Base-by-base conservation (phyloP, 495 filamentous ascomycete genomes). In the Aspergillus steynii region DNA sequence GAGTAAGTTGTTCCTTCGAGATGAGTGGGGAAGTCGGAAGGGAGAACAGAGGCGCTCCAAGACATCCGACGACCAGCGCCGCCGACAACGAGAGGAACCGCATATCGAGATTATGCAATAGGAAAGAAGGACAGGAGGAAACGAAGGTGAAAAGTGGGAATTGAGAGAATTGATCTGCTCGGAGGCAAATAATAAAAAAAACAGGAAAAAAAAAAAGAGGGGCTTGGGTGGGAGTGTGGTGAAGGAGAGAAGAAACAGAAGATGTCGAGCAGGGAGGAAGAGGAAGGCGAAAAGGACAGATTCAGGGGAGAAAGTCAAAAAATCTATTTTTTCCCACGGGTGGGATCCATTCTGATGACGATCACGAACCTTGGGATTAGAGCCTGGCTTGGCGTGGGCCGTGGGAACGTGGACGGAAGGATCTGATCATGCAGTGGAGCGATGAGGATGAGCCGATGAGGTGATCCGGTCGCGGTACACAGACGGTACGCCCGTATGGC, bases 1-100 rank as follows among this genome's bases (percentile, higher is more conserved):
- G 51, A 29, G 51, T 31, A 27, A 53, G 15, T 29, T 29, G 51
- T 29, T 53, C 51, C 29, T 53, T 53, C 6, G 51, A 53, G 51
- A 14, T n/a, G 51, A 53, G 51, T 14, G 51, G 48, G 12, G 48
- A 50, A 8, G 9, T 25, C 48, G 48, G 48, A 50, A 50, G 48
- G 27, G 10, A 12, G 37, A 42, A 42, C 37, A 50, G 3, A 29
- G 51, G 51, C 5, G 51, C 51, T 53, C 27, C 51, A 29, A 53
- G 51, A 53, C 51, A 53, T 29, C 51, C 51, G 51, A 53, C 51
- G 4, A 53, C 51, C 27, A 53, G 29, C 8, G 28, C 29, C 6
- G 51, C 51, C 29, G 29, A 29, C 7, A 53, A 53, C 12, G 37
- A 8, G 20, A 53, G 26, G 51, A 53, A 53, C 27, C 51, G 51